Base-by-base conservation (phyloP, 768 basidiomycete genomes). In the Suillus variegatus region DNA sequence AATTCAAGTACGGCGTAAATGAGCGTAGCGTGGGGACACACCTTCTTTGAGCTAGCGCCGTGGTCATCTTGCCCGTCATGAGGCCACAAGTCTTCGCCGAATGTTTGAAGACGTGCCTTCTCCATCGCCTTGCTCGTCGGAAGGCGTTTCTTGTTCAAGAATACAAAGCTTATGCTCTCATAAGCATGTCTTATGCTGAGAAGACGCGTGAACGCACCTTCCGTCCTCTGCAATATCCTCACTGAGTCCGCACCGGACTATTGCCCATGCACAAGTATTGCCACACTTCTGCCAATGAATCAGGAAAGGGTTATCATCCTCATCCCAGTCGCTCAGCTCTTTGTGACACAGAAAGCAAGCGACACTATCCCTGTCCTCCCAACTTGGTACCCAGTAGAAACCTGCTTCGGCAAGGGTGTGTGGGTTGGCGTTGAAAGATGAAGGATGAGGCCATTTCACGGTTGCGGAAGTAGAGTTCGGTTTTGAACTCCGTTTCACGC, bases 311-410 rank as follows among this genome's bases (percentile, higher is more conserved):
- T 96, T 92, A 70, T 99, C 95, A 0, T 86, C 80, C 54, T 81
- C 82, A 56, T 91, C 91, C 96, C 96, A 99, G 22, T 90, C 92
- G 62, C 87, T 86, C 10, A 98, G 82, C 66, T 90, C 82, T 70
- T 95, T 93, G 54, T 82, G 83, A 79, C 96, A 99, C 68, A 90
- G 79, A 75, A 90, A 97, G 75, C 96, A 99, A 5, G 85, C 82
- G 25, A 92, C 94, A 70, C 86, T 89, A 77, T 95, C 93, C 18
- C 80, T 81, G 66, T 90, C 88, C 28, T 87, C 85, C 65, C 80
- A 79, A 68, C 84, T 86, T 0, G 93, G 93, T 67, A 82, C 82
- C 77, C 84, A 95, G 82, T 87, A 96, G 79, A 97, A 98, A 10
- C 96, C 96, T 3, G 96, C 96, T 68, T 91, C 88, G 2, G 96